Conservation (phyloP, 192 early-diverging fungal genomes). For the Entomortierella parvispora region DNA sequence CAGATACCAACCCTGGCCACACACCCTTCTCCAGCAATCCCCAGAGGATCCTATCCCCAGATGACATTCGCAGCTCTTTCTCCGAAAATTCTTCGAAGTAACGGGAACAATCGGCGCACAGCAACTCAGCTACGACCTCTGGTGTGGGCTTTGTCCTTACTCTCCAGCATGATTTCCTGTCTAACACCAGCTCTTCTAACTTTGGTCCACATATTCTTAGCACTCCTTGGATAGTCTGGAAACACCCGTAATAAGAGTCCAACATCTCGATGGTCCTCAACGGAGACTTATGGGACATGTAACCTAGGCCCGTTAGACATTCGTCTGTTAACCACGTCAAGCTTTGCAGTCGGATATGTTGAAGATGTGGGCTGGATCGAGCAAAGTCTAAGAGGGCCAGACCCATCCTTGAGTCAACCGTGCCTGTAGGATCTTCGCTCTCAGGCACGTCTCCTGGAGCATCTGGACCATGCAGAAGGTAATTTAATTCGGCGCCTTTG, state of each 20-base stretch:
- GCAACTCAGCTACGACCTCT: not conserved
- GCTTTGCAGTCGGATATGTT: conserved; percentile 12
- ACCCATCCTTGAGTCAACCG: conserved; percentile 21
- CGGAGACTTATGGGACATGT: not conserved
- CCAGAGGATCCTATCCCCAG: not conserved
- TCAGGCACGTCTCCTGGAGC: too few relatives aligned
- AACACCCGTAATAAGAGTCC: conserved; percentile 40
- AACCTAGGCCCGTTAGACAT: conserved; percentile 14
- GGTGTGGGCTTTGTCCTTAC: not conserved
- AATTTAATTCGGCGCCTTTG: too few relatives aligned
- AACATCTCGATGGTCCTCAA: conserved; percentile 23
- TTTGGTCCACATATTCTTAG: conserved; percentile 30
- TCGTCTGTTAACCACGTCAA: conserved; percentile 39
- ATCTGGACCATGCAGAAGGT: too few relatives aligned
- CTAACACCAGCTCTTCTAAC: conserved; percentile 17
- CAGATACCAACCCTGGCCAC: too few relatives aligned
- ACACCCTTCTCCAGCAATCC: not conserved
- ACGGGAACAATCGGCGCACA: not conserved
- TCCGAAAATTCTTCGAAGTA: not conserved
- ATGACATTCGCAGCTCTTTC: not conserved
- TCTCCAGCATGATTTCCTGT: conserved; percentile 45
- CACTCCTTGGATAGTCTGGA: conserved; percentile 28
- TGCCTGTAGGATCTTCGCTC: too few relatives aligned
- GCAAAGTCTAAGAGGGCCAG: conserved; percentile 22
- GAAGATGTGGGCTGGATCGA: not conserved